These are phyloP conservation scores for Blastocystis sp. DNA, from an alignment of 352 stramenopile genomes.

Conservation along the genomic window DNA sequence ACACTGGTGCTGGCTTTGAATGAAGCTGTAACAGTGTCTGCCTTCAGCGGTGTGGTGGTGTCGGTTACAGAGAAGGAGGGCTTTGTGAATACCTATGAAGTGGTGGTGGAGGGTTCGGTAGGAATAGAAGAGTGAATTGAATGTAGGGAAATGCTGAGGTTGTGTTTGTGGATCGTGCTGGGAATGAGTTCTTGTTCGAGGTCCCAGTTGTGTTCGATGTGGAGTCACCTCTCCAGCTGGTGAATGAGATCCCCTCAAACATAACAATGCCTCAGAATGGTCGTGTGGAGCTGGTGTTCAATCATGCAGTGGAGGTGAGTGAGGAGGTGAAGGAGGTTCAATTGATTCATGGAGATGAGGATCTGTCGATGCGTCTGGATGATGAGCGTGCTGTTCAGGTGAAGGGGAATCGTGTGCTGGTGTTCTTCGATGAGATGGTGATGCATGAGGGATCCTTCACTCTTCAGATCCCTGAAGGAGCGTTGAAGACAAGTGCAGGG, in stretches of 20 bases:
- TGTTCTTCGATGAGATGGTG: slow-evolving; percentile 2
- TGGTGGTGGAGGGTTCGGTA: background rate
- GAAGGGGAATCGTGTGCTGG: slow-evolving; percentile 24
- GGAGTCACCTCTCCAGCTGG: background rate
- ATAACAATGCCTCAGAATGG: slow-evolving; percentile 32
- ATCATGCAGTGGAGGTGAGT: slow-evolving; percentile 2
- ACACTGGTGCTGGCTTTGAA: background rate
- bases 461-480: background rate
- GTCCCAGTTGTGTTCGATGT: background rate
- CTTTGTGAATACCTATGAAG: slow-evolving; percentile 12
- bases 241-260: background rate
- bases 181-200: background rate
- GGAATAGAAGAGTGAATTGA: background rate
- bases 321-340: background rate
- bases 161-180: slow-evolving; percentile 3
- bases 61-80: background rate
- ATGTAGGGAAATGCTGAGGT: background rate
- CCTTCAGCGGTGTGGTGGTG: background rate
- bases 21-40: background rate
- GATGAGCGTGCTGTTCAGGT: background rate
- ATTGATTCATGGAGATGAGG: background rate
- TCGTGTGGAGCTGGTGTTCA: slow-evolving; percentile 47
- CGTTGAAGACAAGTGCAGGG: slow-evolving; percentile 1
- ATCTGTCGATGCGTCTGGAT: background rate
- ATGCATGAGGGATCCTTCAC: background rate